phyloP scores from a whole-genome alignment of 2,329 filamentous ascomycete species.

The Talaromyces rugulosus region DNA sequence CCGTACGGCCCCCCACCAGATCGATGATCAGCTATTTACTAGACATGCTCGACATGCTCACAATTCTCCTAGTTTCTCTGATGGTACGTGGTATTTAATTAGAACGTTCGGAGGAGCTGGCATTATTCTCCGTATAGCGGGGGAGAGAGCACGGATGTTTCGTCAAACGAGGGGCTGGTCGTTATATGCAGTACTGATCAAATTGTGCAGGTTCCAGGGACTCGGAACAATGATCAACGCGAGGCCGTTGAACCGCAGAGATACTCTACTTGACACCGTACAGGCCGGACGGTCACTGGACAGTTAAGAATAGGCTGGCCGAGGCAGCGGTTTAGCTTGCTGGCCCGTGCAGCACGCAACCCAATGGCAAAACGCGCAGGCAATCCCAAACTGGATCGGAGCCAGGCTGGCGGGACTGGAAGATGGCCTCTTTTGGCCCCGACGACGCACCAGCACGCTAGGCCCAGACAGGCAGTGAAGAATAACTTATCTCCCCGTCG shows the following conservation, averaged over 20 bases:
- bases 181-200: no score
- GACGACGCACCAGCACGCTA: background rate
- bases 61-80: background rate
- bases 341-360: no score
- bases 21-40: background rate
- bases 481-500: background rate
- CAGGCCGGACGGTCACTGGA: no score
- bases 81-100: no score
- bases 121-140: background rate
- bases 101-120: no score
- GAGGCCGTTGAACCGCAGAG: background rate
- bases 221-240: background rate
- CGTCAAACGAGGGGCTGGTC: background rate
- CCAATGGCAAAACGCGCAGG: background rate
- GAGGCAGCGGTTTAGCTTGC: no score
- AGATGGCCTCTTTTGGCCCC: background rate
- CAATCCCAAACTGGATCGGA: background rate
- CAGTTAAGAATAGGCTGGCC: no score
- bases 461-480: background rate
- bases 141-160: background rate
- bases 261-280: no score
- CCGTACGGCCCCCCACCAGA: background rate
- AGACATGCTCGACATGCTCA: background rate
- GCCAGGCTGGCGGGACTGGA: constrained; percentile 11
- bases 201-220: background rate